Conservation (phyloP, 2,329 filamentous ascomycete species). For the Monosporascus cannonballus region DNA sequence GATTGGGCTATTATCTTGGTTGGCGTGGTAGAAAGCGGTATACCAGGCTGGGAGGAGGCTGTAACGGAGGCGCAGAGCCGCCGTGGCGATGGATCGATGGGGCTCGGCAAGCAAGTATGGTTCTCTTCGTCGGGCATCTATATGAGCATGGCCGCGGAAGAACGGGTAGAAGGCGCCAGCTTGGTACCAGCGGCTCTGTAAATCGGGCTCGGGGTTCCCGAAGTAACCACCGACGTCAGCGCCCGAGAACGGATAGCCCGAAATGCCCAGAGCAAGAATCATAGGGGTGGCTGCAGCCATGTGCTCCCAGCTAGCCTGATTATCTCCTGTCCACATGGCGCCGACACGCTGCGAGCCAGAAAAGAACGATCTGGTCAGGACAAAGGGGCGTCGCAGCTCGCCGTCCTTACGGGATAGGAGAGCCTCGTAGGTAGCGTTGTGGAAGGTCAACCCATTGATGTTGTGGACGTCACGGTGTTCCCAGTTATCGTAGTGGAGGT, state of each 20-base stretch:
- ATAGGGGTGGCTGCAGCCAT: conserved; percentile 87
- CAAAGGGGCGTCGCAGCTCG: conserved; percentile 79
- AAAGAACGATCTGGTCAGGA: conserved; percentile 89
- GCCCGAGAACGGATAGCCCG: conserved; percentile 88
- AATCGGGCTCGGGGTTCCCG: conserved; percentile 88
- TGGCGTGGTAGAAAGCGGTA: conserved; percentile 89
- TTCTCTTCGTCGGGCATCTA: conserved; percentile 89
- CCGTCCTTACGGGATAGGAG: conserved; percentile 80
- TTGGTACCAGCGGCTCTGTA: conserved; percentile 94
- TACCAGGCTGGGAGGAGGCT: conserved; percentile 91
- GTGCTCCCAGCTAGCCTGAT: conserved; percentile 89
- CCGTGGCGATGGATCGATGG: conserved; percentile 78
- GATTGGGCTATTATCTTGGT: conserved; percentile 77
- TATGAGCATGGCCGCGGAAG: conserved; percentile 95
- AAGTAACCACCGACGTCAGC: conserved; percentile 98
- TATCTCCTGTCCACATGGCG: conserved; percentile 99
- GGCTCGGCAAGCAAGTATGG: conserved; percentile 84
- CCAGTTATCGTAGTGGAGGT: conserved; percentile 85
- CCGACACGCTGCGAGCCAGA: conserved; percentile 83
- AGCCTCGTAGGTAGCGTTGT: conserved; percentile 88
- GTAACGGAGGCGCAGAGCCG: conserved; percentile 84
- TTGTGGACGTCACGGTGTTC: conserved; percentile 97
- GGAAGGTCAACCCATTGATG: conserved; percentile 88
- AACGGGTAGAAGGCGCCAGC: conserved; percentile 96
- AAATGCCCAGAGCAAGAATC: conserved; percentile 86